Evolutionary conservation across 2,329 filamentous ascomycete genomes (phyloP), one percentile per base, ranked within the genome.

Genomic region (Amauroascus verrucosus): DNA sequence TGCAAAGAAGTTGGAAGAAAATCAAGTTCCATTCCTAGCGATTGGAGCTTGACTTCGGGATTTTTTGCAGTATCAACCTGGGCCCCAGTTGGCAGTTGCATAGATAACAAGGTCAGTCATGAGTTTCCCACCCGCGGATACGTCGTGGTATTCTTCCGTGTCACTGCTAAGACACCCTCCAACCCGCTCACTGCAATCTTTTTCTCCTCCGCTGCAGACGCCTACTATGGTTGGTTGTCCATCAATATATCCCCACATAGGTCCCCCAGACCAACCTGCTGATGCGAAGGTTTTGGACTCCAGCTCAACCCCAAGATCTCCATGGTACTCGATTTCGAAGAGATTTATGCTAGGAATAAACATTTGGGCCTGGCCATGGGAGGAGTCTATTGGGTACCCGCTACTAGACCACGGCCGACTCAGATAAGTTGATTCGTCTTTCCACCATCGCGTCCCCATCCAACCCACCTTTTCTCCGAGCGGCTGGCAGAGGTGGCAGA

Each of bases 391-490:
- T 16, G 60, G 60, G 46, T 62, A 62, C 9, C 60, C 60, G 14
- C 59, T 60, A 50, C 59, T 62, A 30, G 51, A 51, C 60, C 60
- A 62, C 38, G 48, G 18, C 13, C 54, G 40, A 33, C 46, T 38
- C 46, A 55, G 51, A 45, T 62, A 62, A 13, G 35, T 22, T 6
- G 35, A 22, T 14, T 47, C 51, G 33, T 59, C 53, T 6, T 48
- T 48, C 59, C 58, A 60, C 60, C 60, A 62, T 32, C 55, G 51
- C 22, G 60, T 62, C 1, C 59, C 59, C 59, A 62, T 60, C 60
- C 60, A 62, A n/a, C 60, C 60, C n/a, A 56, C 45, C 38, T 38
- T 41, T 7, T 62, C 58, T 28, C 60, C 60, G 9, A 62, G 56
- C 3, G 60, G 57, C 20, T 62, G 53, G 38, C 60, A 62, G 9